These are phyloP conservation scores for Claviceps africana DNA, from an alignment of 2,329 filamentous ascomycete genomes.

Conservation along the genomic window DNA sequence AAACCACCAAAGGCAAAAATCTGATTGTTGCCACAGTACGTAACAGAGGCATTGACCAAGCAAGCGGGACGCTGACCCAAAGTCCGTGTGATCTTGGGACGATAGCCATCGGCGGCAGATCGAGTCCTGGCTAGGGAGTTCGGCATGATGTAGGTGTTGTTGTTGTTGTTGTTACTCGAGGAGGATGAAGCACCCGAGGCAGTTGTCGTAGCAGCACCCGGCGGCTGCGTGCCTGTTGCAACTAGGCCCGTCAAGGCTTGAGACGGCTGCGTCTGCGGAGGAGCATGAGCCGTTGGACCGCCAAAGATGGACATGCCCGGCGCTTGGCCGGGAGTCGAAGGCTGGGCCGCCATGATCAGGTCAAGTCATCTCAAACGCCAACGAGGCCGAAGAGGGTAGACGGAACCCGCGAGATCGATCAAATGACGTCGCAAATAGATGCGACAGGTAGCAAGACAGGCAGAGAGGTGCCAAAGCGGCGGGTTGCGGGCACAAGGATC, in stretches of 20 bases:
- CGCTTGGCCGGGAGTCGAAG: slow-evolving; percentile 29
- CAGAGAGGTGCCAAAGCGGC: background rate
- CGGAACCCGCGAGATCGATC: background rate
- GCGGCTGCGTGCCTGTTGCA: slow-evolving; percentile 14
- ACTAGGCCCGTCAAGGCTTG: slow-evolving; percentile 13
- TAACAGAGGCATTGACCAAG: slow-evolving; percentile 94
- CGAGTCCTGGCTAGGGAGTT: slow-evolving; percentile 62
- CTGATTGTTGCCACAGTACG: slow-evolving; percentile 94
- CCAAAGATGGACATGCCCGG: slow-evolving; percentile 33
- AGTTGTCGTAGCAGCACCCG: slow-evolving; percentile 10
- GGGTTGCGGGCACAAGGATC: background rate
- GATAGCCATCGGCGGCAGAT: slow-evolving; percentile 57
- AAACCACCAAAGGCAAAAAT: slow-evolving; percentile 98
- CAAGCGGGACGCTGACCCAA: slow-evolving; percentile 77
- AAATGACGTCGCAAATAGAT: background rate
- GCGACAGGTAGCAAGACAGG: background rate
- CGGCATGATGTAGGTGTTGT: slow-evolving; percentile 83
- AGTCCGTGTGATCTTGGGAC: slow-evolving; percentile 68
- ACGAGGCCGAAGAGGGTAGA: background rate
- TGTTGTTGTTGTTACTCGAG: slow-evolving; percentile 60
- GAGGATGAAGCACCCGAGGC: slow-evolving; percentile 27
- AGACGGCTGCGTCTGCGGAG: slow-evolving; percentile 14
- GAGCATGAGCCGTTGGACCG: slow-evolving; percentile 18
- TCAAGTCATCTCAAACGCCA: slow-evolving; percentile 6
- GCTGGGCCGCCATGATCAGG: slow-evolving; percentile 26